These are phyloP conservation scores for Rhizopus stolonifer DNA, from an alignment of 371 early-diverging fungal genomes.

Conservation along the genomic window DNA sequence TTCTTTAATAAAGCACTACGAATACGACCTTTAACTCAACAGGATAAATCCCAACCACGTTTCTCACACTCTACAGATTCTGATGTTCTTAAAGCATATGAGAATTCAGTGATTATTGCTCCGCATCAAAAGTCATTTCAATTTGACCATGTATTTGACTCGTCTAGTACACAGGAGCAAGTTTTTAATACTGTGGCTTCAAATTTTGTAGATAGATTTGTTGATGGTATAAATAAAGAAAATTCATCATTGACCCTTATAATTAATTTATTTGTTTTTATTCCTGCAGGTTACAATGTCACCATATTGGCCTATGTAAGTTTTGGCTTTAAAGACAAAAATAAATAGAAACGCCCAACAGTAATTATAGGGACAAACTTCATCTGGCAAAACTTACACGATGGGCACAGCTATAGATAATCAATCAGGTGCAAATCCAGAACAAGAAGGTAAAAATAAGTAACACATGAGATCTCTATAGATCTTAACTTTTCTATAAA, in stretches of 20 bases:
- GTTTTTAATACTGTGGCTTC: slow-evolving; percentile 71
- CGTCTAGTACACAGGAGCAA: slow-evolving; percentile 65
- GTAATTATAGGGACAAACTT: slow-evolving; percentile 73
- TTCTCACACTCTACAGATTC: slow-evolving; percentile 44
- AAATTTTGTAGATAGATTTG: slow-evolving; percentile 79
- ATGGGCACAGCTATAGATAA: slow-evolving; percentile 90
- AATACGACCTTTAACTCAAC: slow-evolving; percentile 54
- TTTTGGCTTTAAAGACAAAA: slow-evolving; percentile 10
- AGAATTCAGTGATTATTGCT: slow-evolving; percentile 41
- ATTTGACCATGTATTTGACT: slow-evolving; percentile 79
- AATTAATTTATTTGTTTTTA: slow-evolving; percentile 5
- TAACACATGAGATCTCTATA: neutral
- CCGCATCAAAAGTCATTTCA: slow-evolving; percentile 65
- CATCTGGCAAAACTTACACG: slow-evolving; percentile 98
- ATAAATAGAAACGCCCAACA: neutral
- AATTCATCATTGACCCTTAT: neutral
- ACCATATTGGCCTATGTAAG: slow-evolving; percentile 95
- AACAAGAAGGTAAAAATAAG: slow-evolving; percentile 44
- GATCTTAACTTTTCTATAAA: slow-evolving; percentile 2
- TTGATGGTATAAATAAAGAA: slow-evolving; percentile 68
- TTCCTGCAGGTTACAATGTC: slow-evolving; percentile 82
- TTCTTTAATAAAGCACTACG: slow-evolving; percentile 47
- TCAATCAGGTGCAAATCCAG: slow-evolving; percentile 42
- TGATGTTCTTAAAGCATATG: slow-evolving; percentile 41
- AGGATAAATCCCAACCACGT: slow-evolving; percentile 47